phyloP scores from a whole-genome alignment of 345 rosid genomes.

The Citrus glauca region DNA sequence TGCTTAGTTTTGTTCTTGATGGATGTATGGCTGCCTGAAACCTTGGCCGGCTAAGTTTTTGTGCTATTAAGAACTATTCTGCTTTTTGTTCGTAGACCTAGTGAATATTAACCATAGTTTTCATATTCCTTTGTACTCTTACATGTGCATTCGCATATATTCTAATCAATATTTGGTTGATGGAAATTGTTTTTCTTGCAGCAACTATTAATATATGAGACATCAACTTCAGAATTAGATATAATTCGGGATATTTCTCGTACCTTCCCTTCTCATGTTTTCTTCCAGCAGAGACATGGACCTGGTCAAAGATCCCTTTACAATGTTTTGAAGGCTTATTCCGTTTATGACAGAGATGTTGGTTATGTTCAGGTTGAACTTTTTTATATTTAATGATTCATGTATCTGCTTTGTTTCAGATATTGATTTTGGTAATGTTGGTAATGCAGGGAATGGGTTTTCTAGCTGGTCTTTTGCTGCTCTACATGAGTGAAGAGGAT shows the following conservation, averaged over 20 bases:
- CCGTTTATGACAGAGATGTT: constrained; percentile 90
- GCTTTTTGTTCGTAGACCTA: background rate
- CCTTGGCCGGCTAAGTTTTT: background rate
- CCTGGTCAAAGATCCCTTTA: constrained; percentile 97
- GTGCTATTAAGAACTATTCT: background rate
- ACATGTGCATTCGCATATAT: background rate
- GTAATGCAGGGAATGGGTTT: constrained; percentile 93
- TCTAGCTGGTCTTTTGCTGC: constrained; percentile 85
- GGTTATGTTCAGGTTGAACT: constrained; percentile 91
- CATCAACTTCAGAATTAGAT: constrained; percentile 90
- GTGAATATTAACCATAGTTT: background rate
- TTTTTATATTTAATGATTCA: background rate
- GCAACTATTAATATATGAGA: constrained; percentile 91
- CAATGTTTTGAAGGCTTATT: constrained; percentile 95
- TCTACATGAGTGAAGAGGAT: constrained; percentile 98
- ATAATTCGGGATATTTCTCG: constrained; percentile 94
- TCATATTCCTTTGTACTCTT: background rate
- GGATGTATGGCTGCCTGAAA: background rate
- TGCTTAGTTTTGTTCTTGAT: background rate
- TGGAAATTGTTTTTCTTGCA: constrained; percentile 29
- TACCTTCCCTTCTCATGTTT: constrained; percentile 92
- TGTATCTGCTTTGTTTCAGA: constrained; percentile 3
- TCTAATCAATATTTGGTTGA: background rate
- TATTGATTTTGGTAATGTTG: constrained; percentile 8
- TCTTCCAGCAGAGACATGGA: constrained; percentile 98